These are phyloP conservation scores for Vaccinium corymbosum DNA, from an alignment of 148 eudicot species.

Conservation along the genomic window DNA sequence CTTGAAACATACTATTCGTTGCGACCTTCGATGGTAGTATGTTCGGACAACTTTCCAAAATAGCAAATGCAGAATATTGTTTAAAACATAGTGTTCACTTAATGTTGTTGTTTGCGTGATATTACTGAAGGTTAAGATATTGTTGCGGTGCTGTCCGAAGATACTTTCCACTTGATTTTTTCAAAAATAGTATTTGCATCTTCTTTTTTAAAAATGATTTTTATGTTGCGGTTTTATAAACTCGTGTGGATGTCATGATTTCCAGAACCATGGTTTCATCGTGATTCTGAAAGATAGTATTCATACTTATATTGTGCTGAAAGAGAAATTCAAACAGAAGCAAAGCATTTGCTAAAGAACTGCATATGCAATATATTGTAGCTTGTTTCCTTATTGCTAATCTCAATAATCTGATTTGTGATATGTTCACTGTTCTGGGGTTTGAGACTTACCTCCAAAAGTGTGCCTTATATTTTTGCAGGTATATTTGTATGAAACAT, in stretches of 20 bases:
- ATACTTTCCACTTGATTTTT: neutral
- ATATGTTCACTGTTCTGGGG: neutral
- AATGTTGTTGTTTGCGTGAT: neutral
- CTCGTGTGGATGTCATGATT: neutral
- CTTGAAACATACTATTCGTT: neutral
- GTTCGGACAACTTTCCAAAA: neutral
- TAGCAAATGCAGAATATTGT: neutral
- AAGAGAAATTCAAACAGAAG: neutral
- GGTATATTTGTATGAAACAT: neutral
- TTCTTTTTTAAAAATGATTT: neutral
- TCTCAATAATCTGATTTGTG: neutral
- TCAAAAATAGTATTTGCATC: neutral
- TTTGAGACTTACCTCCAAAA: neutral
- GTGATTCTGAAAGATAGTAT: neutral
- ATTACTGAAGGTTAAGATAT: neutral
- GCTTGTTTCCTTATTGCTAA: neutral
- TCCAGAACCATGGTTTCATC: conserved; percentile 2
- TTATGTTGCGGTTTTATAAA: neutral
- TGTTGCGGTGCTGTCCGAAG: neutral
- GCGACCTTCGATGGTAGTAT: neutral
- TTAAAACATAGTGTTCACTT: neutral
- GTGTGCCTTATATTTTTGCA: neutral
- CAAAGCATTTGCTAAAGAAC: conserved; percentile 3
- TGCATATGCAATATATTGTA: neutral
- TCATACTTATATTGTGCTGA: neutral